These are phyloP conservation scores for Neophaeococcomyces aloes DNA, from an alignment of 2,329 filamentous ascomycete genomes.

Conservation along the genomic window DNA sequence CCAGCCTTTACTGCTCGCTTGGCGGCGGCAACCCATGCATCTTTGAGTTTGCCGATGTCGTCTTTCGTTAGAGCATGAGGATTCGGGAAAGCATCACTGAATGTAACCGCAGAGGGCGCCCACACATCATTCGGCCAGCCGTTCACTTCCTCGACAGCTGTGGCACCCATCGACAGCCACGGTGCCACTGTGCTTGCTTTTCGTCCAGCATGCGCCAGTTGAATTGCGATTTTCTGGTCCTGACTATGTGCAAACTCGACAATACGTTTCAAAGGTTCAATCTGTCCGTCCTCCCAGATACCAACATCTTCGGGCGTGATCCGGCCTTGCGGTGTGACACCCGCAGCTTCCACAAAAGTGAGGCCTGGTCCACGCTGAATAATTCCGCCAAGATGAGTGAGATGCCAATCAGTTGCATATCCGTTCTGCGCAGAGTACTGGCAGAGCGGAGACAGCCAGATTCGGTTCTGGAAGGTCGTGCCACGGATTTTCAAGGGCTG, in stretches of 20 bases:
- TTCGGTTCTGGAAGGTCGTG: slow-evolving; percentile 57
- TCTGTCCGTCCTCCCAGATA: slow-evolving; percentile 76
- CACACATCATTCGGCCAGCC: slow-evolving; percentile 47
- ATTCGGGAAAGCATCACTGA: slow-evolving; percentile 47
- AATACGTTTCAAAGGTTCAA: slow-evolving; percentile 37
- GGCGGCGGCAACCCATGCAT: slow-evolving; percentile 31
- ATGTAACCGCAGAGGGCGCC: slow-evolving; percentile 52
- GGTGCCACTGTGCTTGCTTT: slow-evolving; percentile 53
- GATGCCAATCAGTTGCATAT: slow-evolving; percentile 69
- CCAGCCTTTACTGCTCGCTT: slow-evolving; percentile 56
- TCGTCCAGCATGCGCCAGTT: slow-evolving; percentile 66
- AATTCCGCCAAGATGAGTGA: slow-evolving; percentile 72
- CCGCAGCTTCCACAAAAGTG: slow-evolving; percentile 66
- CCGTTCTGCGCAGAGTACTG: slow-evolving; percentile 60
- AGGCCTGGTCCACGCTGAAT: slow-evolving; percentile 64
- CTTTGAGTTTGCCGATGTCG: slow-evolving; percentile 47
- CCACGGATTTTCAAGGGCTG: slow-evolving; percentile 31
- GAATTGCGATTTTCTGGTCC: slow-evolving; percentile 60
- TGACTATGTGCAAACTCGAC: slow-evolving; percentile 38
- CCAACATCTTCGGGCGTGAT: slow-evolving; percentile 73
- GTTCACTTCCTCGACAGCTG: slow-evolving; percentile 45
- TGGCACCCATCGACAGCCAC: slow-evolving; percentile 49
- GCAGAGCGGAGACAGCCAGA: slow-evolving; percentile 54
- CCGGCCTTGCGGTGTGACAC: slow-evolving; percentile 63
- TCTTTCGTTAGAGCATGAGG: slow-evolving; percentile 58